Conservation (phyloP, 2,329 filamentous ascomycete genomes). For the Cordyceps farinosa region DNA sequence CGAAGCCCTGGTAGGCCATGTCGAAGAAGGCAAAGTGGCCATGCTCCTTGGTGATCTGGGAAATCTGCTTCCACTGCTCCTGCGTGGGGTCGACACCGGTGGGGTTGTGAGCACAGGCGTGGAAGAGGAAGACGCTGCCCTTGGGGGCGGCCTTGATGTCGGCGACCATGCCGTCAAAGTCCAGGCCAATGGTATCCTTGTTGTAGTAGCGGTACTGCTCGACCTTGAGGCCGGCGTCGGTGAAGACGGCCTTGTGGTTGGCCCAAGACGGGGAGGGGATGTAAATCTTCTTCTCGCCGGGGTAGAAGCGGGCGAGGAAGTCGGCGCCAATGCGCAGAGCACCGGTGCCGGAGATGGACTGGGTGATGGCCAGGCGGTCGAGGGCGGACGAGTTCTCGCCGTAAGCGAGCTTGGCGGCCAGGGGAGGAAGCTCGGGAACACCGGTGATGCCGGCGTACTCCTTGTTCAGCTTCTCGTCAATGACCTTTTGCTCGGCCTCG, state of each 20-base stretch:
- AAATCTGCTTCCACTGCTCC: conserved; percentile 91
- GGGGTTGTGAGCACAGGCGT: conserved; percentile 97
- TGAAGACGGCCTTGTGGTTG: conserved; percentile 96
- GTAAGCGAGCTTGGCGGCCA: conserved; percentile 87
- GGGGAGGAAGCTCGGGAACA: conserved; percentile 88
- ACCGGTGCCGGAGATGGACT: conserved; percentile 97
- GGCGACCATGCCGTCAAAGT: conserved; percentile 89
- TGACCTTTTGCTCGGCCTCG: conserved; percentile 81
- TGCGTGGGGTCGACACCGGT: conserved; percentile 91
- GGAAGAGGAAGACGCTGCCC: conserved; percentile 86
- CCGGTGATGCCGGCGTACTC: conserved; percentile 98
- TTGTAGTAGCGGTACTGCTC: conserved; percentile 99
- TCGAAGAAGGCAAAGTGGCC: conserved; percentile 96
- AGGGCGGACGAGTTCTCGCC: conserved; percentile 75
- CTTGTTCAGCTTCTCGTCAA: conserved; percentile 79
- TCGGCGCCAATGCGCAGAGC: conserved; percentile 91
- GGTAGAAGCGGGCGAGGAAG: conserved; percentile 90
- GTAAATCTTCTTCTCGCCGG: conserved; percentile 90
- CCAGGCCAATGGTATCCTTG: conserved; percentile 95
- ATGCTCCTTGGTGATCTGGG: conserved; percentile 77
- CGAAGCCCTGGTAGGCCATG: conserved; percentile 99
- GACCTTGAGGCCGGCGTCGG: conserved; percentile 84
- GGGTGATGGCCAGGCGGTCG: conserved; percentile 81
- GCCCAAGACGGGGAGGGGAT: conserved; percentile 96
- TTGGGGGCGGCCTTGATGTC: conserved; percentile 87